phyloP scores from a whole-genome alignment of 768 basidiomycete genomes.

The Pleurotus tuoliensis region DNA sequence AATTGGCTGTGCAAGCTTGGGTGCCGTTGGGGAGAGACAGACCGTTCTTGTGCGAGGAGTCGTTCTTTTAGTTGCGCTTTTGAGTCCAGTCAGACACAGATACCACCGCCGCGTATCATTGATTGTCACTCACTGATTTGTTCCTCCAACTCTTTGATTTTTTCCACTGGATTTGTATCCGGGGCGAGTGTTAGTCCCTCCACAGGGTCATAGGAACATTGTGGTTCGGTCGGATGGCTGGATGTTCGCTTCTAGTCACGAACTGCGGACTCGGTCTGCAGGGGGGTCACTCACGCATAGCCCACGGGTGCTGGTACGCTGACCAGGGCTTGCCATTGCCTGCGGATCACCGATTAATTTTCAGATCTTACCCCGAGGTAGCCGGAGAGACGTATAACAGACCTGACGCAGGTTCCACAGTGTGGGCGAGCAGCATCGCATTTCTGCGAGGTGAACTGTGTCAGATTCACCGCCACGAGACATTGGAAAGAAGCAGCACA shows the following conservation, averaged over 20 bases:
- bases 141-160: slow-evolving; percentile 72
- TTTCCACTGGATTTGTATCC: slow-evolving; percentile 75
- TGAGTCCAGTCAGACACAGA: slow-evolving; percentile 5
- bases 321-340: slow-evolving; percentile 78
- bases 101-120: background rate
- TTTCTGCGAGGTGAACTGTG: slow-evolving; percentile 49
- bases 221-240: slow-evolving; percentile 83
- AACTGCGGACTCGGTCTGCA: background rate
- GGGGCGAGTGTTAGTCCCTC: slow-evolving; percentile 76
- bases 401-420: slow-evolving; percentile 84
- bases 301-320: slow-evolving; percentile 84
- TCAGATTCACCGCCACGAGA: background rate
- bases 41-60: slow-evolving; percentile 51
- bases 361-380: background rate
- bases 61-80: slow-evolving; percentile 62
- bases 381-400: slow-evolving; percentile 17
- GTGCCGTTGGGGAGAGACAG: slow-evolving; percentile 33
- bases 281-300: slow-evolving; percentile 60
- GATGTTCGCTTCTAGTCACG: slow-evolving; percentile 12
- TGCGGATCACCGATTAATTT: slow-evolving; percentile 21
- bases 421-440: slow-evolving; percentile 86
- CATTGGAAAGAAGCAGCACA: slow-evolving; percentile 30
- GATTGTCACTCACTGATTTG: slow-evolving; percentile 54
- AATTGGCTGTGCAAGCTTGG: slow-evolving; percentile 15
- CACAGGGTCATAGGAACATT: slow-evolving; percentile 83